A percentile compares a stretch with the other conserved stretches of the same genome.
Evolutionary conservation across 164 flowering plant species (phyloP).

Genomic region (Santalum album): DNA sequence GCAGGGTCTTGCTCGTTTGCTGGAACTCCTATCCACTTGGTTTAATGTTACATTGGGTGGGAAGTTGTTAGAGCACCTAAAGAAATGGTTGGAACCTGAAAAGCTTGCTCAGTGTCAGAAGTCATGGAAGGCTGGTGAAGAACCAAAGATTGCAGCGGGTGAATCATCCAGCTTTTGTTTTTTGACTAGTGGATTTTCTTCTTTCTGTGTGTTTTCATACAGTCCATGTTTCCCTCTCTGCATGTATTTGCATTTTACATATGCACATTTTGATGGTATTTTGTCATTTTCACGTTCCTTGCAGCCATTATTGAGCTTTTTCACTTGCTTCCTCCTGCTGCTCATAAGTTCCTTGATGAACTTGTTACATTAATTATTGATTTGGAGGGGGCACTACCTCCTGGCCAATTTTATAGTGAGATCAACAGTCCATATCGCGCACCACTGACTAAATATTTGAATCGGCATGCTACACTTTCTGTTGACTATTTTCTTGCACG

Average conservation of each 20-base stretch:
- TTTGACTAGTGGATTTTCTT: background rate
- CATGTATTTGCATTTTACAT: background rate
- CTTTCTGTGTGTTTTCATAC: background rate
- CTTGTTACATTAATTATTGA: slow-evolving; percentile 91
- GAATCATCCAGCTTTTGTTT: slow-evolving; percentile 7
- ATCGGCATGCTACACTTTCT: slow-evolving; percentile 76
- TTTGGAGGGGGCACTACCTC: slow-evolving; percentile 86
- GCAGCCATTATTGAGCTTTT: slow-evolving; percentile 99
- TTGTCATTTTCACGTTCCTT: slow-evolving; percentile 11
- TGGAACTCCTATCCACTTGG: slow-evolving; percentile 93
- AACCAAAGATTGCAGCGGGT: slow-evolving; percentile 99
- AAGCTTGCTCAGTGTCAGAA: slow-evolving; percentile 93
- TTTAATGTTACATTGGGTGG: slow-evolving; percentile 95
- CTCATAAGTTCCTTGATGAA: slow-evolving; percentile 88
- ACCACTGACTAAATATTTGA: slow-evolving; percentile 90
- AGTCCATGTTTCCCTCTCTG: too few species aligned
- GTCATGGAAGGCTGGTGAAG: slow-evolving; percentile 98
- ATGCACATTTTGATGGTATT: slow-evolving; percentile 3
- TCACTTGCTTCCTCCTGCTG: slow-evolving; percentile 95
- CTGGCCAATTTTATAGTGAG: slow-evolving; percentile 91
- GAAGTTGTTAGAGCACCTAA: slow-evolving; percentile 91
- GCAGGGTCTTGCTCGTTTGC: slow-evolving; percentile 93
- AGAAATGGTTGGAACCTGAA: slow-evolving; percentile 99
- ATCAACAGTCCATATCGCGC: slow-evolving; percentile 97
- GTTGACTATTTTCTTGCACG: slow-evolving; percentile 95